These are phyloP conservation scores for Grosmannia huntii DNA, from an alignment of 2,329 filamentous ascomycete species.

Conservation along the genomic window DNA sequence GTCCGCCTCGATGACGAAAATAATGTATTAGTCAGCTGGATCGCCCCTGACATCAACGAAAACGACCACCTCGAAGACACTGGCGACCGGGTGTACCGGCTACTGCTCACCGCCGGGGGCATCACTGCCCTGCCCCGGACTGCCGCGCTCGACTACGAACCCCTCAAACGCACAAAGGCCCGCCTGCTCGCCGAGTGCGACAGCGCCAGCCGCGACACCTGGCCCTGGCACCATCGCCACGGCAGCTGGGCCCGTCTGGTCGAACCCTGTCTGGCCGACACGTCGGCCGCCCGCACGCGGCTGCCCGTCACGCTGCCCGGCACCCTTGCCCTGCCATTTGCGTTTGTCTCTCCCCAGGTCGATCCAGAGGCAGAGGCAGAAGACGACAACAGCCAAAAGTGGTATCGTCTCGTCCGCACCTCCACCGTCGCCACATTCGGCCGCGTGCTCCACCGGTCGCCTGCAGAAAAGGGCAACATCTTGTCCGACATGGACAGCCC, in stretches of 20 bases:
- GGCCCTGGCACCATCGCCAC: constrained; percentile 24
- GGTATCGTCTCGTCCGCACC: neutral
- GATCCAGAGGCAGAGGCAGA: neutral
- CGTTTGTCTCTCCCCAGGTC: neutral
- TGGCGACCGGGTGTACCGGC: constrained; percentile 31
- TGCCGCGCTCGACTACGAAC: constrained; percentile 13
- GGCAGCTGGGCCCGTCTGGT: constrained; percentile 1
- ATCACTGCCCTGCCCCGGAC: constrained; percentile 7
- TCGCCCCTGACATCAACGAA: neutral
- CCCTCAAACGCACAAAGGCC: constrained; percentile 9
- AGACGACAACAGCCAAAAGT: neutral
- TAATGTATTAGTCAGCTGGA: constrained; percentile 7
- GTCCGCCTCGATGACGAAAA: constrained; percentile 16
- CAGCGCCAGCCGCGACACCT: constrained; percentile 16
- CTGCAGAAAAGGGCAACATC: neutral
- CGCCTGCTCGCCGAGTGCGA: constrained; percentile 21
- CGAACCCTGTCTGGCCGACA: neutral
- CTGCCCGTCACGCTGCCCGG: neutral
- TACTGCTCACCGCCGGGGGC: constrained; percentile 25
- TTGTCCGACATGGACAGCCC: neutral
- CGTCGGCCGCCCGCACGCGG: neutral
- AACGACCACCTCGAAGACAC: constrained; percentile 20
- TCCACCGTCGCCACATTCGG: constrained; percentile 32
- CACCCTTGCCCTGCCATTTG: neutral
- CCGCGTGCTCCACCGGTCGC: constrained; percentile 28